Base-by-base conservation (phyloP, 2,329 filamentous ascomycete species). In the Trichoderma aggressivum region DNA sequence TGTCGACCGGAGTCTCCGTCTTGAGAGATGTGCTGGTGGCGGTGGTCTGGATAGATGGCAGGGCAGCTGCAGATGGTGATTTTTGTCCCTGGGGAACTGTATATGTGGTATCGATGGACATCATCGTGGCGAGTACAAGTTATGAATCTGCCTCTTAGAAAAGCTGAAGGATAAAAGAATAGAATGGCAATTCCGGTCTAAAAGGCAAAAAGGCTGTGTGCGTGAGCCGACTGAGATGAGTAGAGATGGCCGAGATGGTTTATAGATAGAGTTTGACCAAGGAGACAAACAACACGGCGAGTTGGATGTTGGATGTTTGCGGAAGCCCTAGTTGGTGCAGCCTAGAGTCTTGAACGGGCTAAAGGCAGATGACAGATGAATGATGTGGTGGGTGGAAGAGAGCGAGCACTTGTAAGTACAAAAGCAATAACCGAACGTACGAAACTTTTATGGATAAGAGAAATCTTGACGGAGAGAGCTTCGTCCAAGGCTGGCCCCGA, bases 21-120 rank as follows among this genome's bases (percentile, higher is more conserved):
- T 68, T 59, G 30, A 70, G 58, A 28, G 66, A 71, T 18, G 71
- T 69, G 56, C 56, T 64, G 21, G 39, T 39, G 21, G 71, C 18
- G 4, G 68, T 47, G 30, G 67, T 28, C 55, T 70, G 50, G 34
- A 72, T 62, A 6, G 70, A 66, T 39, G 67, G 55, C 24, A 72
- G 61, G 12, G 66, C n/a, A 18, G 61, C 39, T 32, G 76, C 76
- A 73, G 72, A 78, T 74, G 74, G 75, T 75, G 72, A 78, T 74
- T 78, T 75, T 66, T 81, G 77, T 56, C 83, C 83, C 73, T 59
- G 56, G 30, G 84, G 83, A 71, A 86, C 76, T 72, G 85, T 77
- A 73, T 85, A 77, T 55, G 84, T 81, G 56, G 81, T 77, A 74
- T 87, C 84, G 79, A 85, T 86, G 64, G 86, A 86, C 70, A 88